Evolutionary conservation across 805 yeast species (phyloP).

Genomic region (Kuraishia ogatae): DNA sequence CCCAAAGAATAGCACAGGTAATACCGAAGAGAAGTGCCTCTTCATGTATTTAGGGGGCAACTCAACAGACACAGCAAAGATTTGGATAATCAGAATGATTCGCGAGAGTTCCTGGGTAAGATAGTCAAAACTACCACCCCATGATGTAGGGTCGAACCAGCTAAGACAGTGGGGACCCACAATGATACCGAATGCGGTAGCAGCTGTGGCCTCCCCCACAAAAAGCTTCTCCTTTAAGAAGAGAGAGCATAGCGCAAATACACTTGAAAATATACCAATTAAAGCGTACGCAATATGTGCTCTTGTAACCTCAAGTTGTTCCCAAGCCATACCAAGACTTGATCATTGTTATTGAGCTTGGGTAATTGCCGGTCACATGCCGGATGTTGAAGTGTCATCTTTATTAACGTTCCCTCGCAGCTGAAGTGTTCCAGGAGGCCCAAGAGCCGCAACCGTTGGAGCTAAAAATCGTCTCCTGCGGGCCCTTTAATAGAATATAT

Average conservation of each 20-base stretch:
- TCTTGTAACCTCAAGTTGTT: slow-evolving; percentile 15
- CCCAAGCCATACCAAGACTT: slow-evolving; percentile 4
- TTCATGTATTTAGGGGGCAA: slow-evolving; percentile 84
- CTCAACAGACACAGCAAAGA: slow-evolving; percentile 92
- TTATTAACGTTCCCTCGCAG: neutral
- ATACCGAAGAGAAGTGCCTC: slow-evolving; percentile 72
- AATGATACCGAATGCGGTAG: slow-evolving; percentile 76
- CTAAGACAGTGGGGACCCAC: slow-evolving; percentile 81
- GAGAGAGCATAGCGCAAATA: slow-evolving; percentile 74
- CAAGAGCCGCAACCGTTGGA: neutral
- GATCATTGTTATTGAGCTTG: neutral
- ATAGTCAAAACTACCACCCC: slow-evolving; percentile 75
- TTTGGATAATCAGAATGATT: slow-evolving; percentile 76
- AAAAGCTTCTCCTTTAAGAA: slow-evolving; percentile 77
- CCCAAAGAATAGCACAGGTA: slow-evolving; percentile 69
- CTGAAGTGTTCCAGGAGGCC: neutral
- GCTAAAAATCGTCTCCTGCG: neutral
- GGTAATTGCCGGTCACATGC: neutral
- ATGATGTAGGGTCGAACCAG: slow-evolving; percentile 75
- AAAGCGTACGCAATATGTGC: slow-evolving; percentile 87
- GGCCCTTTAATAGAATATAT: neutral
- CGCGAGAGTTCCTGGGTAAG: slow-evolving; percentile 80
- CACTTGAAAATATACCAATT: slow-evolving; percentile 72
- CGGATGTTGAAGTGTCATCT: neutral
- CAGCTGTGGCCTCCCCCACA: slow-evolving; percentile 88